phyloP scores from a whole-genome alignment of 2,329 filamentous ascomycete species.

The Knufia fluminis region DNA sequence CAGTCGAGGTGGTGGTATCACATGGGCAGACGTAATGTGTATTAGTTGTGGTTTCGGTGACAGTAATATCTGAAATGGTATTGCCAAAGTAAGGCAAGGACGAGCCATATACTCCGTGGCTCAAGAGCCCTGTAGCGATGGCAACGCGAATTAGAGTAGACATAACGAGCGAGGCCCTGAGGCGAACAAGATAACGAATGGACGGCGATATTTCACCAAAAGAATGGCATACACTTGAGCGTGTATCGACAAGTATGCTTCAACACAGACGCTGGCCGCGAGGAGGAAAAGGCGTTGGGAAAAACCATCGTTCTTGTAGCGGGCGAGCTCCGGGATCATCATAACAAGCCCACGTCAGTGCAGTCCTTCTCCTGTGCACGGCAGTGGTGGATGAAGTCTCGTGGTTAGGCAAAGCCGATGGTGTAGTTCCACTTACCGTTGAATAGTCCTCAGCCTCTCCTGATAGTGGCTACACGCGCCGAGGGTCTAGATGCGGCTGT shows the following conservation, averaged over 20 bases:
- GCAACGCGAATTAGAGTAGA: not conserved
- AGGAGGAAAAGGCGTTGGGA: too few species aligned
- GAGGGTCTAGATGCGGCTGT: too few species aligned
- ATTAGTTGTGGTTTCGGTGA: not conserved
- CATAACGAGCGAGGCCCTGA: not conserved
- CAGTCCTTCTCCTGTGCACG: too few species aligned
- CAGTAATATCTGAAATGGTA: not conserved
- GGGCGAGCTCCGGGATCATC: too few species aligned
- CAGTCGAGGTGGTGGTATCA: not conserved
- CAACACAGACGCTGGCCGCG: too few species aligned
- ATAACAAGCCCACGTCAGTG: too few species aligned
- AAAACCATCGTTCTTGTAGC: too few species aligned
- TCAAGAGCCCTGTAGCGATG: not conserved
- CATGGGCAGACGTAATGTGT: not conserved
- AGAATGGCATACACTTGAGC: not conserved
- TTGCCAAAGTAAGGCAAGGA: not conserved
- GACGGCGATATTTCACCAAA: not conserved
- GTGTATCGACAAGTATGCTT: not conserved
- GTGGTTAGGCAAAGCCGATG: too few species aligned
- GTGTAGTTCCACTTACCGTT: too few species aligned
- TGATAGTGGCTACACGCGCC: too few species aligned
- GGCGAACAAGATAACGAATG: not conserved
- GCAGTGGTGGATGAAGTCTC: too few species aligned
- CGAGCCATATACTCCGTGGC: not conserved
- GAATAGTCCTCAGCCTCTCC: too few species aligned